phyloP scores from a whole-genome alignment of 202 grass and related monocot genomes.

The Zizania palustris region DNA sequence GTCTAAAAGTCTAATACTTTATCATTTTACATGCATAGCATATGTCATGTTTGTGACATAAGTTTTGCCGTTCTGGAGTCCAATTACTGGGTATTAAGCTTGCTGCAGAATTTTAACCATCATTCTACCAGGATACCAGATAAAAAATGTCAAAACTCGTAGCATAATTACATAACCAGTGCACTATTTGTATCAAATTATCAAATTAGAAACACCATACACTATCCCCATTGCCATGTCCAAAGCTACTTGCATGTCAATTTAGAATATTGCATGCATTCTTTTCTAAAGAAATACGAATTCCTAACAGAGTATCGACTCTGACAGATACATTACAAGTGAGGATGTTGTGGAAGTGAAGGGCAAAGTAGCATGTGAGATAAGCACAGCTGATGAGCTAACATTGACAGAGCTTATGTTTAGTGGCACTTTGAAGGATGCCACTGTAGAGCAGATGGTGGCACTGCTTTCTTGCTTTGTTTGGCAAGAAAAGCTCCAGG shows the following conservation, averaged over 20 bases:
- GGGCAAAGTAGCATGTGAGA: conserved; percentile 92
- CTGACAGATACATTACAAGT: conserved; percentile 72
- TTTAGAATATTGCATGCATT: background rate
- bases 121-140: conserved; percentile 11
- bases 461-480: conserved; percentile 94
- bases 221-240: background rate
- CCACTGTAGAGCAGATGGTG: conserved; percentile 83
- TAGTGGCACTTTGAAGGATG: conserved; percentile 81
- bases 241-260: background rate
- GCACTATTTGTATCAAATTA: conserved; percentile 12
- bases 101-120: background rate
- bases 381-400: conserved; percentile 80
- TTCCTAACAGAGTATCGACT: conserved; percentile 3
- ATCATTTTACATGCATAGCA: background rate
- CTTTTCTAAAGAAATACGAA: background rate
- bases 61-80: background rate
- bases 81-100: background rate
- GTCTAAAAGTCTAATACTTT: background rate
- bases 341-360: conserved; percentile 95
- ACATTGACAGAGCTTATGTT: conserved; percentile 95
- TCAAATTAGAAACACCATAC: conserved; percentile 13
- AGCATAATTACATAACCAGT: background rate
- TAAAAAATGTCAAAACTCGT: background rate
- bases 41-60: conserved; percentile 16
- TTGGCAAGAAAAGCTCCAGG: conserved; percentile 93